Evolutionary conservation across 1,139 yeast species (phyloP).

Genomic region (Suhomyces ambrosiae): DNA sequence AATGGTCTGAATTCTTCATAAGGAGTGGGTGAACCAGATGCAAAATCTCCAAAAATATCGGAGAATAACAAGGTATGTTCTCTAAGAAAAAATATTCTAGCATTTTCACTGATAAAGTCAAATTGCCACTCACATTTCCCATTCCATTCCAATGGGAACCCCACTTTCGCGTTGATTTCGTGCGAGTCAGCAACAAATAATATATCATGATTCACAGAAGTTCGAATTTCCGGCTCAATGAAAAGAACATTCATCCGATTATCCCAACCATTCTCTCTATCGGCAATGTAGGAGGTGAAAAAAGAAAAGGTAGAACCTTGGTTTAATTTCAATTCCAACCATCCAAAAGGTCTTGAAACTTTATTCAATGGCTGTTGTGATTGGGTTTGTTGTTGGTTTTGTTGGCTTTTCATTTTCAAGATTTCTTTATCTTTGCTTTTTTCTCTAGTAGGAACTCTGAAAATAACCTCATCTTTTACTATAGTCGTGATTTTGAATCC

Average conservation of each 20-base stretch:
- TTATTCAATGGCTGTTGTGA: conserved; percentile 22
- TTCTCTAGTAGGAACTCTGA: conserved; percentile 84
- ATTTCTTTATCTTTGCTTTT: conserved; percentile 65
- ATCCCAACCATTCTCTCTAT: conserved; percentile 56
- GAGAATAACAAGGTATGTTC: conserved; percentile 80
- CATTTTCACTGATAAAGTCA: conserved; percentile 51
- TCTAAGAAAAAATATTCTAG: conserved; percentile 68
- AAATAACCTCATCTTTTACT: conserved; percentile 63
- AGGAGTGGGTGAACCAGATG: conserved; percentile 69
- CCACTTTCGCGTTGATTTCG: conserved; percentile 54
- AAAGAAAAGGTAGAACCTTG: conserved; percentile 53
- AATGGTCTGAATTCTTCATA: conserved; percentile 80
- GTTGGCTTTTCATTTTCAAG: conserved; percentile 17
- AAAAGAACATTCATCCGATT: conserved; percentile 55
- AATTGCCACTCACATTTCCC: conserved; percentile 72
- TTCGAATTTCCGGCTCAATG: conserved; percentile 61
- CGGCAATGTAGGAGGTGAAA: conserved; percentile 55
- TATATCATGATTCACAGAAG: conserved; percentile 89
- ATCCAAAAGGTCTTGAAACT: conserved; percentile 72
- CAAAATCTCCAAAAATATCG: conserved; percentile 76
- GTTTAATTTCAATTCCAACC: conserved; percentile 76
- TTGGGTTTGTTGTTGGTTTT: conserved; percentile 4
- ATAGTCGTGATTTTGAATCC: conserved; percentile 57
- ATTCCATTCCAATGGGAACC: conserved; percentile 82
- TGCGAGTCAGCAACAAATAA: conserved; percentile 67